Evolutionary conservation across 192 early-diverging fungal genomes (phyloP), one percentile per base, ranked within the genome.

Genomic region (Radiomyces spectabilis): DNA sequence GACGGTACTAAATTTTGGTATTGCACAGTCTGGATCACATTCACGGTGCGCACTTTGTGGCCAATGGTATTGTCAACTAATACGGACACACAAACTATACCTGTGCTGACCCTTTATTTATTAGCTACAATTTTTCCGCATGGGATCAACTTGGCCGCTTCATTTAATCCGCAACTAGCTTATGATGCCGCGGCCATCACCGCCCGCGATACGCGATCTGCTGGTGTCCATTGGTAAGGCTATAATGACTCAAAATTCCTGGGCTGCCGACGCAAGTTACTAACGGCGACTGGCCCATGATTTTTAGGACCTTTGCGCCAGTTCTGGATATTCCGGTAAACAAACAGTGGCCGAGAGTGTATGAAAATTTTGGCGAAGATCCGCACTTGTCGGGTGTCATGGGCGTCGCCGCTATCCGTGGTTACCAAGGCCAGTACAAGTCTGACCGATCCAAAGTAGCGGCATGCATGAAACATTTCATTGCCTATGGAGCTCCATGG

Each of bases 391-490:
- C 66, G 3, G 67, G 74, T 0, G 44, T 59, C 44, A 79, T 85
- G 80, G 73, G 73, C 2, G 38, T 40, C 19, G 74, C 79, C 9
- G 60, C 76, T 1, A 66, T 81, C 12, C 63, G 63, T 43, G 83
- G 83, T 5, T 69, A 79, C n/a, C 83, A 85, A 52, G 83, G 83
- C 19, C 70, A 85, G 59, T 85, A 85, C 63, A 82, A 81, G 43
- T 60, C 55, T 6, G 80, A 85, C 26, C 69, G 83, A 4, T 71
- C 66, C 13, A 78, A 78, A 2, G 75, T 85, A 0, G 83, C 80
- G 1, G 80, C 77, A 1, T 81, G 80, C 38, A 69, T 82, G 64
- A 85, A 85, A 65, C 82, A 84, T 47, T 84, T 84, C 65, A 77
- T 84, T 34, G 82, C 72, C 26, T 84, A 84, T 55, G 80, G 79